Percentiles rank a stretch among this genome's conserved stretches.
These are phyloP conservation scores for Mucor racemosus DNA, from an alignment of 371 early-diverging fungal species.

Conservation along the genomic window DNA sequence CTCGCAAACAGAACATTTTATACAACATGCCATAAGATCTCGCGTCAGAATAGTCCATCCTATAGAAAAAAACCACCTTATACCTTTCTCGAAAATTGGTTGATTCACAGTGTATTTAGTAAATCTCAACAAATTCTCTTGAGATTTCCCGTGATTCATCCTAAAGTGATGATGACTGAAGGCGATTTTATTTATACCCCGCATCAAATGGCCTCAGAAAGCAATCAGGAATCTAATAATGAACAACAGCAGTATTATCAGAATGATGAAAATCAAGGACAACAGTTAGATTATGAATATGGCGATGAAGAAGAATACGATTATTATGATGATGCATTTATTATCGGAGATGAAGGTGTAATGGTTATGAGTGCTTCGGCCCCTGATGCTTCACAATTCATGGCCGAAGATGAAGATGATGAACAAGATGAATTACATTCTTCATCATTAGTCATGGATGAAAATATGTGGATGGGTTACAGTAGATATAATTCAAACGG, in stretches of 20 bases:
- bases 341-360: conserved; percentile 35
- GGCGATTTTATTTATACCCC: conserved; percentile 58
- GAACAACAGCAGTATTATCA: conserved; percentile 4
- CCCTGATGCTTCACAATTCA: conserved; percentile 27
- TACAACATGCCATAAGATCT: conserved; percentile 54
- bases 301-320: conserved; percentile 32
- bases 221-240: conserved; percentile 45
- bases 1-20: conserved; percentile 51
- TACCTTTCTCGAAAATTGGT: conserved; percentile 50
- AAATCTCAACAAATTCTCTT: conserved; percentile 54
- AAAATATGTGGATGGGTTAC: conserved; percentile 51
- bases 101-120: conserved; percentile 52
- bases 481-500: conserved; percentile 30
- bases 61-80: conserved; percentile 46
- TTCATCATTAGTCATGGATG: conserved; percentile 40
- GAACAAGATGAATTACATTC: not conserved
- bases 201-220: conserved; percentile 49
- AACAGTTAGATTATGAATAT: conserved; percentile 20
- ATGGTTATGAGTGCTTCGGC: conserved; percentile 39
- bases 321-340: conserved; percentile 34
- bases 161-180: conserved; percentile 46
- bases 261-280: conserved; percentile 4
- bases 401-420: conserved; percentile 19
- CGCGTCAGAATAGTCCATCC: conserved; percentile 49
- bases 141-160: conserved; percentile 41